Evolutionary conservation across 768 basidiomycete species (phyloP).

Genomic region (Suillus sp.): DNA sequence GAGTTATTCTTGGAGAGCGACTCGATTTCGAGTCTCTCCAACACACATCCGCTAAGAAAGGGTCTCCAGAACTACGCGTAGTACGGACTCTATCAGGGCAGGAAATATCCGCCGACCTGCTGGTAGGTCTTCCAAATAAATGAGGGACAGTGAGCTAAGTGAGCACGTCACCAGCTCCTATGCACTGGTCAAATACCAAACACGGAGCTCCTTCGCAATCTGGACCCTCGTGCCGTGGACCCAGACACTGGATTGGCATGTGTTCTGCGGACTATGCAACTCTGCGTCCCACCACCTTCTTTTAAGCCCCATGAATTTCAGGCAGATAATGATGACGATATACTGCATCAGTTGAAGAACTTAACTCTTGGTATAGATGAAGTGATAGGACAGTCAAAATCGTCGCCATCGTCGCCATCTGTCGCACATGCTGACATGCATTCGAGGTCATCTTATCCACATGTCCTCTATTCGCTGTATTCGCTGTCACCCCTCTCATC

Average conservation of each 20-base stretch:
- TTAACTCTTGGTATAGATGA: background rate
- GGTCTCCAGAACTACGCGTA: slow-evolving; percentile 19
- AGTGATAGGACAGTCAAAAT: background rate
- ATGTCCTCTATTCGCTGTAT: slow-evolving; percentile 10
- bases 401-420: too few relatives aligned
- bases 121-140: slow-evolving; percentile 38
- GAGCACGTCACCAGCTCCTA: slow-evolving; percentile 41
- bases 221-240: slow-evolving; percentile 46
- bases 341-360: background rate
- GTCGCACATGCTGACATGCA: background rate
- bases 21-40: slow-evolving; percentile 46
- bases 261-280: slow-evolving; percentile 55
- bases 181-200: slow-evolving; percentile 67
- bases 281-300: slow-evolving; percentile 7
- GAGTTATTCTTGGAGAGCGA: slow-evolving; percentile 55
- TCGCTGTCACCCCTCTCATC: slow-evolving; percentile 13
- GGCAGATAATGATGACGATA: background rate
- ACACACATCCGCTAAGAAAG: slow-evolving; percentile 11
- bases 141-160: background rate
- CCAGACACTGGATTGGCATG: slow-evolving; percentile 41
- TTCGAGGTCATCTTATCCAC: slow-evolving; percentile 10
- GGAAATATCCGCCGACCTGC: slow-evolving; percentile 52
- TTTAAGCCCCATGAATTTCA: background rate
- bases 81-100: slow-evolving; percentile 52
- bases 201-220: slow-evolving; percentile 44